These are phyloP conservation scores for Guillardia theta DNA, from an alignment of 78 protist genomes.

Conservation along the genomic window DNA sequence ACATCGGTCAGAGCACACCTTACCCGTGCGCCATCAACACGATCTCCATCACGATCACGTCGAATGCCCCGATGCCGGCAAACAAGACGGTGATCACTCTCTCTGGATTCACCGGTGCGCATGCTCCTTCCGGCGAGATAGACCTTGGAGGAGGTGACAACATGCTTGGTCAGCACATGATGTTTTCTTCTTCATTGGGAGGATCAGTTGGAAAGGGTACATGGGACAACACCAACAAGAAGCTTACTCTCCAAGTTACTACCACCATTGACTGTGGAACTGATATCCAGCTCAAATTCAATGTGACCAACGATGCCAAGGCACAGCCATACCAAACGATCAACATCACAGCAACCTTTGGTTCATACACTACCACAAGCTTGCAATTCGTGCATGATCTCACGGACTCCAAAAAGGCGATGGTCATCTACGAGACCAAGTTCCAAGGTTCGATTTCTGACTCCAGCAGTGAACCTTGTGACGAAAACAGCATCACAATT, in stretches of 20 bases:
- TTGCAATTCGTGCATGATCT: too few relatives aligned
- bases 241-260: too few relatives aligned
- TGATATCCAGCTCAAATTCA: background rate
- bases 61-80: background rate
- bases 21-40: background rate
- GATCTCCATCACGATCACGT: background rate
- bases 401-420: too few relatives aligned
- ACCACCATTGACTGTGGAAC: background rate
- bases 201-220: background rate
- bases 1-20: background rate
- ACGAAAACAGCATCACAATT: background rate
- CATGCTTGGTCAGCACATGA: background rate
- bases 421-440: too few relatives aligned
- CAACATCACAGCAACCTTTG: background rate
- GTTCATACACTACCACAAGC: too few relatives aligned
- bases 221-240: too few relatives aligned
- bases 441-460: background rate
- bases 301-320: background rate
- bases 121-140: background rate
- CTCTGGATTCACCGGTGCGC: background rate
- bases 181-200: background rate
- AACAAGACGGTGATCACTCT: background rate
- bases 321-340: background rate
- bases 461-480: background rate
- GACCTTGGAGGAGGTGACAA: background rate